A percentile compares a stretch with the other conserved stretches of the same genome.
phyloP scores from a whole-genome alignment of 1,284 basidiomycete genomes.

The Leccinum subspadiceum region DNA sequence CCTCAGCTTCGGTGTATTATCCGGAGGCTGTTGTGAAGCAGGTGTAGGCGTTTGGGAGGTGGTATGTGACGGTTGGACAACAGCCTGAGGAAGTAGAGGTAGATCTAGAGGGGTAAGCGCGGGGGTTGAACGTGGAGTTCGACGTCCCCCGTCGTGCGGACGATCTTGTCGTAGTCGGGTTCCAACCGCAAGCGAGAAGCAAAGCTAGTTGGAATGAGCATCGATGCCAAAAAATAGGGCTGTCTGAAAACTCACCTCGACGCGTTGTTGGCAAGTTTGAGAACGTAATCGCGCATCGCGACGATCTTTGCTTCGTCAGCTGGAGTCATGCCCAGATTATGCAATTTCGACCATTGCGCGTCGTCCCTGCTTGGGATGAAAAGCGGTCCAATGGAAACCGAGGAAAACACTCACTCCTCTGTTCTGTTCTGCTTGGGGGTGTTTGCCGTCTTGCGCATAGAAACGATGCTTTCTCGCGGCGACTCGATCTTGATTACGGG shows the following conservation, averaged over 20 bases:
- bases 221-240: background rate
- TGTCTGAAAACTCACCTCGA: slow-evolving; percentile 45
- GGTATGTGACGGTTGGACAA: slow-evolving; percentile 18
- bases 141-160: slow-evolving; percentile 65
- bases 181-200: slow-evolving; percentile 60
- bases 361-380: slow-evolving; percentile 59
- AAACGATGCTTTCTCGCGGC: background rate
- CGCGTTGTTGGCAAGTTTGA: slow-evolving; percentile 74
- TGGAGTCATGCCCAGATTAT: slow-evolving; percentile 79
- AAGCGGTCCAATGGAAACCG: background rate
- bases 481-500: background rate
- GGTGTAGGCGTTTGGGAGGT: slow-evolving; percentile 19
- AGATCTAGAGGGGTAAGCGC: slow-evolving; percentile 14
- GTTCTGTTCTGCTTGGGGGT: slow-evolving; percentile 54
- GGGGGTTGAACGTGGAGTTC: slow-evolving; percentile 57
- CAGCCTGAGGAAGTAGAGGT: slow-evolving; percentile 13
- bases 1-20: slow-evolving; percentile 25
- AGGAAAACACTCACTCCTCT: slow-evolving; percentile 61
- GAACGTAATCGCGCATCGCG: slow-evolving; percentile 85
- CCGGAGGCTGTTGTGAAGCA: slow-evolving; percentile 18
- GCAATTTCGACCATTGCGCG: slow-evolving; percentile 65
- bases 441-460: background rate
- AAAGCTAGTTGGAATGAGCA: slow-evolving; percentile 45
- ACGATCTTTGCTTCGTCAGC: slow-evolving; percentile 80
- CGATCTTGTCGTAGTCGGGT: slow-evolving; percentile 58